Base-by-base conservation (phyloP, 441 rosid species). In the Viola pubescens region DNA sequence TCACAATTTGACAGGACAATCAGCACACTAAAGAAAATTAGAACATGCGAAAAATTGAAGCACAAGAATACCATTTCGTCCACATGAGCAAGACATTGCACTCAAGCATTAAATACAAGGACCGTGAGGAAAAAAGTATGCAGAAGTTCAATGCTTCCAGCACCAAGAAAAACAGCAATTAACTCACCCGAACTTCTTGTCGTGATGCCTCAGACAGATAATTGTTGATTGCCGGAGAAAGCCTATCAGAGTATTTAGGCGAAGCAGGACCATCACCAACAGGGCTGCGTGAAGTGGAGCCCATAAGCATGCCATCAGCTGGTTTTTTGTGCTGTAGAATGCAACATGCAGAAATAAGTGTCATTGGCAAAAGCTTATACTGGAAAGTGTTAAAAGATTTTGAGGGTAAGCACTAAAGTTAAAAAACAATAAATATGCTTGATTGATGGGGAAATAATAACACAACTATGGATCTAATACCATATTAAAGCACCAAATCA, bases 171-270 rank as follows among this genome's bases (percentile, higher is more conserved):
- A 5, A 52, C 37, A 54, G 44, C 26, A 47, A 11, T 57, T 54
- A 72, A 71, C 90, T 79, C 68, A 91, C 97, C 77, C 94, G 84
- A 68, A 94, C 92, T 86, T 94, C 99, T 73, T 94, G 98, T 43
- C 99, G 82, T 58, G 99, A 89, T 55, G 99, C 99, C 83, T 94
- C 98, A 57, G 98, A 91, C 56, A 94, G 81, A 73, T 94, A 91
- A 66, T 80, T 87, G 68, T 86, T 91, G 71, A 91, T 82, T 56
- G 96, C 89, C 71, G 97, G 97, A 79, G 98, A 91, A 64, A 94
- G 99, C 78, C 85, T 83, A 68, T 94, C 98, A 6, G 98, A 88
- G 77, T 94, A 94, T 79, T 89, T 91, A 9, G 99, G 99, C 46
- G 97, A 94, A 68, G 88, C 75, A 73, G 87, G 84, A 65, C 82